Base-by-base conservation (phyloP, 768 basidiomycete genomes). In the Podaxis sp. region DNA sequence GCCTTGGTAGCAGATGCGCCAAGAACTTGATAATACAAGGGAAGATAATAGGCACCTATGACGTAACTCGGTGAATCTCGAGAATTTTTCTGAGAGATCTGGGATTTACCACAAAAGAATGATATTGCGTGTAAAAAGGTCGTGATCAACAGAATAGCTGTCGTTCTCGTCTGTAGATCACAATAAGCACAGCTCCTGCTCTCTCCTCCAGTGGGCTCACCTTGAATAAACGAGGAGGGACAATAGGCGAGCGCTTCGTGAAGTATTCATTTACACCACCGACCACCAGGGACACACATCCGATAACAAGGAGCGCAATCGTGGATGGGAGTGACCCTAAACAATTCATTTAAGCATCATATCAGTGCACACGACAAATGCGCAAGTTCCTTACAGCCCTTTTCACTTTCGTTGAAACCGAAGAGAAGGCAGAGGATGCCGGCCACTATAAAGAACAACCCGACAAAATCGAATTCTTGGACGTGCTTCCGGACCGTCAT, bases 1-100 rank as follows among this genome's bases (percentile, higher is more conserved):
- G 89, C 81, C 50, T 73, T 77, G 0, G 89, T 91, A 5, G 90
- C 89, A 6, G 88, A 88, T 0, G 89, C 78, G 0, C 91, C 91
- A 11, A 91, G 79, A 2, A 88, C 82, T 74, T 93, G 91, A 72
- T 80, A 93, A 69, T 88, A 93, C 2, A 92, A 68, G 0, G 91
- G 90, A 5, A 93, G 77, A 65, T 91, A 91, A 67, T 75, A 88
- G 47, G 84, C 81, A 32, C 79, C 81, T 80, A 18, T 40, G 1
- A 37, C 36, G 38, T 25, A 38, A 47, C 59, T 16, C n/a, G 35
- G 16, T 46, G 10, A 48, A 46, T 40, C 37, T 37, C 38, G 46
- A 23, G 2, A 21, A 52, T 32, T 9, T 23, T 57, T 32, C 55
- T 11, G 28, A 11, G 23, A 50, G 28, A 44, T 11, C 16, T 13